phyloP scores from a whole-genome alignment of 768 basidiomycete species.

The Trametes villosa region DNA sequence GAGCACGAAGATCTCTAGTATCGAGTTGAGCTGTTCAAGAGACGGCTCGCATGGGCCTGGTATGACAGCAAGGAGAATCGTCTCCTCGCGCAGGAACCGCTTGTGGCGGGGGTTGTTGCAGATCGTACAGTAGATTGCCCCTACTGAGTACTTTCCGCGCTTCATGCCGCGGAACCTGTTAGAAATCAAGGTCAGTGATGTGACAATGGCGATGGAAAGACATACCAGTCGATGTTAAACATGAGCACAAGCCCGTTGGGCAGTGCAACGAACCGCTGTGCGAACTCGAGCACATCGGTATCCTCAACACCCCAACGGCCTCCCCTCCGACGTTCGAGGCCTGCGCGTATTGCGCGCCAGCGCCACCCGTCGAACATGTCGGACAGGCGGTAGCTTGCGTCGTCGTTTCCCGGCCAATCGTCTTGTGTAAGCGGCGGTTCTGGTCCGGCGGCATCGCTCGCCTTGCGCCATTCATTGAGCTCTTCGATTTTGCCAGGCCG shows the following conservation, averaged over 20 bases:
- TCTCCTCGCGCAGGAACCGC: slow-evolving; percentile 28
- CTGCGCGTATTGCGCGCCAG: slow-evolving; percentile 31
- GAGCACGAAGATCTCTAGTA: background rate
- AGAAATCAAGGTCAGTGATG: background rate
- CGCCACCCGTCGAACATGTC: slow-evolving; percentile 36
- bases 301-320: slow-evolving; percentile 28
- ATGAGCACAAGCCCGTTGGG: slow-evolving; percentile 28
- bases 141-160: slow-evolving; percentile 23
- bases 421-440: background rate
- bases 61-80: slow-evolving; percentile 26
- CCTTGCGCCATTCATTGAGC: background rate
- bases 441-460: background rate
- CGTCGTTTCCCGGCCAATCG: background rate
- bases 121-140: slow-evolving; percentile 31
- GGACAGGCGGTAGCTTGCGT: slow-evolving; percentile 19
- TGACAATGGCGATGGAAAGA: background rate
- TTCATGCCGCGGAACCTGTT: slow-evolving; percentile 30
- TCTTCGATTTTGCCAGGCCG: background rate
- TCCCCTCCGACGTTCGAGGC: slow-evolving; percentile 22
- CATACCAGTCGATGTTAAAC: slow-evolving; percentile 33
- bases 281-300: slow-evolving; percentile 23
- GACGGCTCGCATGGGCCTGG: slow-evolving; percentile 32
- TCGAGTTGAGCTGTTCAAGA: background rate
- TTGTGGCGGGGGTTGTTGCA: slow-evolving; percentile 30
- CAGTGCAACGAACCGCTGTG: slow-evolving; percentile 31